phyloP scores from a whole-genome alignment of 805 yeast species.

The Saturnispora serradocipensis region DNA sequence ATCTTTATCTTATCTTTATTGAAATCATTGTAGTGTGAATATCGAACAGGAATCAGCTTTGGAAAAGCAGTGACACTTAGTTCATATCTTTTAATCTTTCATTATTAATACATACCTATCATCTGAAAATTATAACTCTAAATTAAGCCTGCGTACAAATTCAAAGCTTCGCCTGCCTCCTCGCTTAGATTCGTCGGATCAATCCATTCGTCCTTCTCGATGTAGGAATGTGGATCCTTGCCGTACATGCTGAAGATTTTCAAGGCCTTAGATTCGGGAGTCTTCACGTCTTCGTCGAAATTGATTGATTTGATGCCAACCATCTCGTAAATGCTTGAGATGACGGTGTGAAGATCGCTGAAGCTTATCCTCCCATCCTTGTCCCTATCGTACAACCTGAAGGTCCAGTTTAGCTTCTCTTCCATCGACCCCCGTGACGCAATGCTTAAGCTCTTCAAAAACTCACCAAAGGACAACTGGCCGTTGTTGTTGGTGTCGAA shows the following conservation, averaged over 20 bases:
- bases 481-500: conserved; percentile 80
- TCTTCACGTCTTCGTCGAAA: conserved; percentile 77
- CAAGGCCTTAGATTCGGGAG: conserved; percentile 80
- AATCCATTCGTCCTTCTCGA: conserved; percentile 77
- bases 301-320: conserved; percentile 83
- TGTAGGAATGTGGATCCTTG: conserved; percentile 14
- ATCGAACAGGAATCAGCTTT: no score
- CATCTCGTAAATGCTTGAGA: conserved; percentile 85
- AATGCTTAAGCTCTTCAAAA: conserved; percentile 76
- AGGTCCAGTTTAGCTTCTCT: conserved; percentile 86
- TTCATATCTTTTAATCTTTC: not conserved
- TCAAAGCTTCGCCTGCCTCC: conserved; percentile 64
- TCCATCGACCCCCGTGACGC: conserved; percentile 80
- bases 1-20: no score
- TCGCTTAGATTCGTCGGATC: conserved; percentile 75
- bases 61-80: not conserved
- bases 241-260: conserved; percentile 39
- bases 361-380: conserved; percentile 68
- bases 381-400: conserved; percentile 76
- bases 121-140: conserved; percentile 4
- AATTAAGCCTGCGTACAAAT: conserved; percentile 34
- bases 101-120: not conserved
- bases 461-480: conserved; percentile 82
- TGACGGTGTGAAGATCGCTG: conserved; percentile 71
- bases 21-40: no score